Percentiles rank a stretch among this genome's conserved stretches.
Evolutionary conservation across 345 rosid species (phyloP).

Genomic region (Eucalyptus coolabah): DNA sequence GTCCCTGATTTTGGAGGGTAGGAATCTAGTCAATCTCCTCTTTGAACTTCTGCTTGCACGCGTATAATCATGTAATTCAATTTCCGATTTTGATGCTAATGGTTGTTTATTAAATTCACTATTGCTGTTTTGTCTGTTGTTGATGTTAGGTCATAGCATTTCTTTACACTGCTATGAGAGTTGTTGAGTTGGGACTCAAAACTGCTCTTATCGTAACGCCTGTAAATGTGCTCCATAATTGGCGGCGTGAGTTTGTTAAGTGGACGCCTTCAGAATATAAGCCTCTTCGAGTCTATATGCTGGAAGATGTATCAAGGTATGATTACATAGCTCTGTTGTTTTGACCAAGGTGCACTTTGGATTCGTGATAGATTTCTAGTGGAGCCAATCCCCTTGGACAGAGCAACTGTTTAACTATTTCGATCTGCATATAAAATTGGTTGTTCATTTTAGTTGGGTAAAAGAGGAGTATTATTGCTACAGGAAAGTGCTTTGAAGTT

Average conservation of each 20-base stretch:
- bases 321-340: neutral
- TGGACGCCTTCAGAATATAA: slow-evolving; percentile 94
- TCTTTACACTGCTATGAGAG: slow-evolving; percentile 90
- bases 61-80: neutral
- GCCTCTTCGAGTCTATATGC: slow-evolving; percentile 81
- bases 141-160: slow-evolving; percentile 86
- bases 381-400: neutral
- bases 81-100: neutral
- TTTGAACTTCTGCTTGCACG: neutral
- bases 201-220: slow-evolving; percentile 91
- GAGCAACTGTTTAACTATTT: neutral
- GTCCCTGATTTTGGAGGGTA: neutral
- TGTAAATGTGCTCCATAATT: slow-evolving; percentile 98
- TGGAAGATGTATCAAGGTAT: slow-evolving; percentile 94
- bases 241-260: slow-evolving; percentile 90
- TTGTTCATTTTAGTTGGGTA: neutral
- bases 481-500: neutral
- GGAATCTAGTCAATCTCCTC: neutral
- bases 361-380: neutral
- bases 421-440: neutral
- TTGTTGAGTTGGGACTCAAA: slow-evolving; percentile 81
- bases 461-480: neutral
- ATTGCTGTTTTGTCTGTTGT: neutral
- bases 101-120: neutral
- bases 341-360: neutral